Percentiles rank a stretch among this genome's conserved stretches.
These are phyloP conservation scores for Trichoderma afroharzianum DNA, from an alignment of 2,329 filamentous ascomycete genomes.

Conservation along the genomic window DNA sequence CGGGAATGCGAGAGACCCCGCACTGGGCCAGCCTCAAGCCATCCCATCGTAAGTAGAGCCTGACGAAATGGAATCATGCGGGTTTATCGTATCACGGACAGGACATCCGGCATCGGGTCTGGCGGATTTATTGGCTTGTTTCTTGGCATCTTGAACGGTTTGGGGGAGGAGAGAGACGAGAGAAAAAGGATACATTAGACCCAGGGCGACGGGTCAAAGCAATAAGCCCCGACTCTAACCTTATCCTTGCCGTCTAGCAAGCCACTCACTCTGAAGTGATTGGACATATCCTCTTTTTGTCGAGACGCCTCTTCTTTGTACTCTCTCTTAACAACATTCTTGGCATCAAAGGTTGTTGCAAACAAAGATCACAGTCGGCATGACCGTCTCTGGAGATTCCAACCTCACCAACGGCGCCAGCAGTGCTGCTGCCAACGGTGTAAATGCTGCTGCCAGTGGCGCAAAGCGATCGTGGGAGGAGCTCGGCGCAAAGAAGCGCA, in stretches of 20 bases:
- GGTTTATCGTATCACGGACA: slow-evolving; percentile 1
- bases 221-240: neutral
- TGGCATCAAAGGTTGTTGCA: neutral
- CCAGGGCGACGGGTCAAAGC: neutral
- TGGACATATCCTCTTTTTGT: neutral
- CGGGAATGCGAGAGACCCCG: slow-evolving; percentile 1
- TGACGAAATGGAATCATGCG: neutral
- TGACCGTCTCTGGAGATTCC: neutral
- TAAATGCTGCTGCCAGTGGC: neutral
- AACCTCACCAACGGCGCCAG: neutral
- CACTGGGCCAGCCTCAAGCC: slow-evolving; percentile 1
- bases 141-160: neutral
- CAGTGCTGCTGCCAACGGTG: neutral
- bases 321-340: neutral
- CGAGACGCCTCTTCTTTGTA: neutral
- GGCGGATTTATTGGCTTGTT: neutral
- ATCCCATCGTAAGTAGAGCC: neutral
- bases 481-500: slow-evolving; percentile 41
- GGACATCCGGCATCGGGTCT: slow-evolving; percentile 9
- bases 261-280: neutral
- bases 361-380: neutral
- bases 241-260: neutral
- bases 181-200: neutral
- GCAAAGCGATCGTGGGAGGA: slow-evolving; percentile 35
- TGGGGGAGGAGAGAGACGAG: neutral